phyloP scores from a whole-genome alignment of 106 monocot species.

The Allium fistulosum region DNA sequence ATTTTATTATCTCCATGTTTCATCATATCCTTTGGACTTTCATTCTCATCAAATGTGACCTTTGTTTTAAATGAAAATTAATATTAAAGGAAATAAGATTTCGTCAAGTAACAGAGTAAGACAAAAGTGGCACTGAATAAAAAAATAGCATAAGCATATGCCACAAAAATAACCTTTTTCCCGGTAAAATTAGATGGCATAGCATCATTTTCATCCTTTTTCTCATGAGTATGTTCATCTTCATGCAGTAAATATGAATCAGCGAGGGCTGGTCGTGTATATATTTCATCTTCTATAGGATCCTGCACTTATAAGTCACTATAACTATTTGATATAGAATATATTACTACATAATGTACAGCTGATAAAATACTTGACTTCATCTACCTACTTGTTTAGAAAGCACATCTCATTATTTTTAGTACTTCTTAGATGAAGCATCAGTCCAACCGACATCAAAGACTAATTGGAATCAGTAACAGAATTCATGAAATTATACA shows the following conservation, averaged over 20 bases:
- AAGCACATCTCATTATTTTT: too few species aligned
- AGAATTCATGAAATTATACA: too few species aligned
- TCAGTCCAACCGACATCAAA: not conserved
- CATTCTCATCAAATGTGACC: slow-evolving; percentile 10
- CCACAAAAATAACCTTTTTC: slow-evolving; percentile 41
- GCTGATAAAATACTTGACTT: not conserved
- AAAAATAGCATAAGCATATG: slow-evolving; percentile 22
- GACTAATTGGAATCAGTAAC: too few species aligned
- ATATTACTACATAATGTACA: not conserved
- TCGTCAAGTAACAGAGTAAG: slow-evolving; percentile 1
- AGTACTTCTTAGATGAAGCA: not conserved
- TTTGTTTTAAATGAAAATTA: slow-evolving; percentile 10
- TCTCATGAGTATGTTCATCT: slow-evolving; percentile 18
- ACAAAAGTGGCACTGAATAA: not conserved
- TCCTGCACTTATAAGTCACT: slow-evolving; percentile 15
- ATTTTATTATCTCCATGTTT: slow-evolving; percentile 40
- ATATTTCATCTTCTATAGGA: slow-evolving; percentile 11
- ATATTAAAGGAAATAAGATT: too few species aligned
- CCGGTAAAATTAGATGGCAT: slow-evolving; percentile 11
- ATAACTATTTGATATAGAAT: not conserved
- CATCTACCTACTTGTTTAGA: too few species aligned
- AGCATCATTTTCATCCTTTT: slow-evolving; percentile 20
- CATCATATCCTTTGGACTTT: slow-evolving; percentile 8
- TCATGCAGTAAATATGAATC: slow-evolving; percentile 34
- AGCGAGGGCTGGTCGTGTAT: slow-evolving; percentile 19